These are phyloP conservation scores for Mycogone perniciosa DNA, from an alignment of 2,329 filamentous ascomycete genomes.

Conservation along the genomic window DNA sequence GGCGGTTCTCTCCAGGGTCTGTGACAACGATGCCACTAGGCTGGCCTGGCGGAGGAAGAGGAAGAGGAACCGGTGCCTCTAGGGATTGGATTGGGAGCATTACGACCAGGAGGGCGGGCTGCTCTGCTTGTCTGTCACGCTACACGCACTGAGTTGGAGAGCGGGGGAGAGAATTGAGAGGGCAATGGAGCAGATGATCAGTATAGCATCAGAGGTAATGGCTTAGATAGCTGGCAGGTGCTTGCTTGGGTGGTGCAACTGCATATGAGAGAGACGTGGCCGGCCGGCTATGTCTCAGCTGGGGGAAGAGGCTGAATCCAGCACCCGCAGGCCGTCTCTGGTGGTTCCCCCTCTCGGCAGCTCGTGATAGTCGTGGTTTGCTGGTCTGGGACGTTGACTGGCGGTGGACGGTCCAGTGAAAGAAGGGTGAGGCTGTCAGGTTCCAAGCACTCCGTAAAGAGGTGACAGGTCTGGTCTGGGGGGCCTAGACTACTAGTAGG, in stretches of 20 bases:
- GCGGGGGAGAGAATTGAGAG: constrained; percentile 4
- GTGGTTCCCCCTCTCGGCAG: background rate
- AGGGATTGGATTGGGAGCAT: constrained; percentile 51
- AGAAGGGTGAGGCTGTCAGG: background rate
- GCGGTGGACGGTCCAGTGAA: background rate
- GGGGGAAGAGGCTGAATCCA: background rate
- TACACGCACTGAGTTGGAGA: constrained; percentile 2
- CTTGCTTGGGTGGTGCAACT: background rate
- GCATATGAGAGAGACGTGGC: background rate
- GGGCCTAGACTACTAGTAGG: background rate
- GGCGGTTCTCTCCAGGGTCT: constrained; percentile 45
- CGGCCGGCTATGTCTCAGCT: background rate
- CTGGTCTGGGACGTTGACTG: background rate
- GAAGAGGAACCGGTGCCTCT: constrained; percentile 37
- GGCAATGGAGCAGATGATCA: background rate
- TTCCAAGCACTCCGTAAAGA: constrained; percentile 1
- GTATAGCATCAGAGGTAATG: constrained; percentile 3
- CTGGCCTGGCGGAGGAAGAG: constrained; percentile 19
- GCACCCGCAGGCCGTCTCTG: background rate
- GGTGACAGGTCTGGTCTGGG: constrained; percentile 3
- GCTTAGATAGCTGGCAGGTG: background rate
- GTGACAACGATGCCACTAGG: constrained; percentile 25
- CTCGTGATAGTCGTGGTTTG: constrained; percentile 1
- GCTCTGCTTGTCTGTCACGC: constrained; percentile 9
- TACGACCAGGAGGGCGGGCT: constrained; percentile 21